Base-by-base conservation (phyloP, 257 asterid genomes). In the Forsythia suspensa region DNA sequence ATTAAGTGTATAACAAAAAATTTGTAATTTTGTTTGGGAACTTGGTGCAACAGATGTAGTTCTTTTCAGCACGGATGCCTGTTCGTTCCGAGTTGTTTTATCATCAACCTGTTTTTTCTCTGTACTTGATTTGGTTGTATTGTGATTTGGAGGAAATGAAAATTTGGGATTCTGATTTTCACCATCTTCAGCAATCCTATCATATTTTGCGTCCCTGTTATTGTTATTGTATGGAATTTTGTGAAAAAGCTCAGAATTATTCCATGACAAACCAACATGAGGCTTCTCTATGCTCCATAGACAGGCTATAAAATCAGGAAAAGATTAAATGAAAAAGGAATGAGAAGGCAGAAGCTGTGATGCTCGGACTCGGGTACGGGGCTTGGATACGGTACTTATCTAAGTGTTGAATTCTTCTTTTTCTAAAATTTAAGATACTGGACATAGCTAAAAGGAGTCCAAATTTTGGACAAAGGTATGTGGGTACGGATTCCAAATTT, bases 121-220 rank as follows among this genome's bases (percentile, higher is more conserved):
- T 16, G 90, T 36, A 70, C 95, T 89, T 13, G 95, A 90, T 73
- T 90, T 93, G 76, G 86, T 38, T 13, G 87, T 76, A 70, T 82
- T 89, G 77, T 72, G 77, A 55, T 79, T 81, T 36, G 73, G 85
- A 71, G 96, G 97, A 73, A 97, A 85, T n/a, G 87, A 80, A 55
- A 83, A 80, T 76, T 88, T 92, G 77, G 96, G 97, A 72, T 93
- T 86, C 76, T 80, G 91, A 87, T 95, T 93, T 80, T 95, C 98
- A 24, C 86, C 80, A 74, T 87, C 94, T 82, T 87, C 97, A 6
- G 72, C 76, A 38, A 74, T 78, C 61, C 71, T 80, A 20, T 81
- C 44, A 55, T 70, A 77, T 13, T 89, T 89, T 0, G 79, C 34
- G 59, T 15, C 51, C 51, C 4, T 6, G 51, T 72, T 87, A 44